These are phyloP conservation scores for Trypanosoma melophagium DNA, from an alignment of 208 protist species.

Conservation along the genomic window DNA sequence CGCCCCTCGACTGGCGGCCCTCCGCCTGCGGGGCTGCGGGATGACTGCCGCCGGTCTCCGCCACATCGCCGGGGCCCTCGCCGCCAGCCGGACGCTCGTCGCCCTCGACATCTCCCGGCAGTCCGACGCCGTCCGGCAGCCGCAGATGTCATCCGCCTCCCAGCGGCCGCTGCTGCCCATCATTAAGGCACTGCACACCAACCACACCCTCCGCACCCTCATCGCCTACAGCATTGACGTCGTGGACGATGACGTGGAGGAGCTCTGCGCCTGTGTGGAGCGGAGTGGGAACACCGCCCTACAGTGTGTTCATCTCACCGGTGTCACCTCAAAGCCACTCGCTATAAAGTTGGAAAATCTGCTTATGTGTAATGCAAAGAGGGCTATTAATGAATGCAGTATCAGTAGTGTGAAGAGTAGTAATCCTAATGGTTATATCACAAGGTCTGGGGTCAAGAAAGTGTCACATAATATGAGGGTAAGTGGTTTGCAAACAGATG, in stretches of 20 bases:
- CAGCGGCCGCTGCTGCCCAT: slow-evolving; percentile 52
- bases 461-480: no score
- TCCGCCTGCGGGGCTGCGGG: no score
- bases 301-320: slow-evolving; percentile 51
- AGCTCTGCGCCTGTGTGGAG: slow-evolving; percentile 70
- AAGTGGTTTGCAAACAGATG: no score
- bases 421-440: no score
- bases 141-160: background rate
- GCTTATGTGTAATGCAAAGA: slow-evolving; percentile 40
- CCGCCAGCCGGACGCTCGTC: no score
- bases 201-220: slow-evolving; percentile 45
- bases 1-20: no score
- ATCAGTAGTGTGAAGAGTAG: background rate
- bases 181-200: slow-evolving; percentile 54
- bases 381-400: background rate
- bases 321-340: slow-evolving; percentile 44
- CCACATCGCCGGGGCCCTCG: no score
- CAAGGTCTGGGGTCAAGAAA: no score
- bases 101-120: no score
- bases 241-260: slow-evolving; percentile 60
- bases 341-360: slow-evolving; percentile 69
- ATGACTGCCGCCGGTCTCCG: no score
- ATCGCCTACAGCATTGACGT: slow-evolving; percentile 60
- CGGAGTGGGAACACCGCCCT: slow-evolving; percentile 48
- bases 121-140: no score